Conservation (phyloP, 129 eudicot species). For the Escallonia rubra region DNA sequence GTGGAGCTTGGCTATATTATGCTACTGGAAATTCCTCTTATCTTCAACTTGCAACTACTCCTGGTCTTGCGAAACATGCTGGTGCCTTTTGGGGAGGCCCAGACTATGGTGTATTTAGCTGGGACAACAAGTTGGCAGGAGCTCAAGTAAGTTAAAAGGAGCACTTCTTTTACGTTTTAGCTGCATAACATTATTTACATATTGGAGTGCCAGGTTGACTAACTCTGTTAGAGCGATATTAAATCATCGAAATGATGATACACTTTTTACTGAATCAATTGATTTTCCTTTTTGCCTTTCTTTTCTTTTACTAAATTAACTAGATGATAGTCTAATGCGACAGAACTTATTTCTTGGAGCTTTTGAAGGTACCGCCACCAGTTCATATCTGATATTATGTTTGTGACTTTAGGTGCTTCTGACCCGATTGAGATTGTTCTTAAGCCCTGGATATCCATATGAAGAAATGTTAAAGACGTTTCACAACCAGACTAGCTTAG, state of each 20-base stretch:
- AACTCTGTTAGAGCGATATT: background rate
- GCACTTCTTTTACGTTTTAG: background rate
- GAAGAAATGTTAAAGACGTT: constrained; percentile 72
- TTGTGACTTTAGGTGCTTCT: constrained; percentile 55
- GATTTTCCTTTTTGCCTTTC: background rate
- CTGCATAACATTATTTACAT: background rate
- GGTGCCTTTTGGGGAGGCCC: constrained; percentile 99
- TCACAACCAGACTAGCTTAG: constrained; percentile 72
- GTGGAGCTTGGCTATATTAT: constrained; percentile 88
- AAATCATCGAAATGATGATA: too few relatives aligned
- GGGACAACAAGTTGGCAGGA: constrained; percentile 96
- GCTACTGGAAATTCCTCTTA: constrained; percentile 86
- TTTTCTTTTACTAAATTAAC: too few relatives aligned
- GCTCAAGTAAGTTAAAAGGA: constrained; percentile 63
- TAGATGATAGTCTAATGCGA: too few relatives aligned
- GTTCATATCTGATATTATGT: constrained; percentile 1
- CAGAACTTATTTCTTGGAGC: background rate
- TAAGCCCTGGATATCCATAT: constrained; percentile 94
- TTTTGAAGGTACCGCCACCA: background rate
- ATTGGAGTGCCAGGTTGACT: background rate
- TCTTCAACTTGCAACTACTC: constrained; percentile 73
- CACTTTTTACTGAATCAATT: too few relatives aligned
- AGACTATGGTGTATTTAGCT: constrained; percentile 83
- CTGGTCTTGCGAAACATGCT: constrained; percentile 75
- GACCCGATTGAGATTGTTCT: constrained; percentile 80